Conservation (phyloP, 495 filamentous ascomycete genomes). For the Alectoria sarmentosa region DNA sequence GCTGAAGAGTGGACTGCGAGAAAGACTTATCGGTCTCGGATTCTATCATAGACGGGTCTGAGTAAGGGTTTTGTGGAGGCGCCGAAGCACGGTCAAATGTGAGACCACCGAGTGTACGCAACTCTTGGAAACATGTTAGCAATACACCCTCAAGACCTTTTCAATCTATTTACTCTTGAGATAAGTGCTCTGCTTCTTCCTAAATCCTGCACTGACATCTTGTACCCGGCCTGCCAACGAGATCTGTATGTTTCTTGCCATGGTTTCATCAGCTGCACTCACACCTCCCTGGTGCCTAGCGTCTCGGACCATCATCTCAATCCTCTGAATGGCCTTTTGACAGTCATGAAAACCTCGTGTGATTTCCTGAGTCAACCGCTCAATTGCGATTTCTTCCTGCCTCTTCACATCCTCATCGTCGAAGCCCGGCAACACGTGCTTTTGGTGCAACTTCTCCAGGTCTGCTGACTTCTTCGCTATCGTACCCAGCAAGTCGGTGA, state of each 20-base stretch:
- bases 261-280: conserved; percentile 76
- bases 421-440: conserved; percentile 93
- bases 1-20: conserved; percentile 79
- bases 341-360: conserved; percentile 85
- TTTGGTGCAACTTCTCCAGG: conserved; percentile 89
- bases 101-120: conserved; percentile 69
- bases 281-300: conserved; percentile 59
- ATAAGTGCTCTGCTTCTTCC: conserved; percentile 96
- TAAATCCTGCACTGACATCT: conserved; percentile 84
- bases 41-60: conserved; percentile 77
- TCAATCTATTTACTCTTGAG: conserved; percentile 62
- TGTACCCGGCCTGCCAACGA: conserved; percentile 81
- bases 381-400: conserved; percentile 81
- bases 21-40: conserved; percentile 87
- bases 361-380: conserved; percentile 81
- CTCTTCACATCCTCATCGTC: conserved; percentile 85
- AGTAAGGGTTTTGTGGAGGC: conserved; percentile 55
- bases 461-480: conserved; percentile 76
- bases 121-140: conserved; percentile 47
- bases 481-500: conserved; percentile 70
- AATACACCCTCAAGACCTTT: neutral
- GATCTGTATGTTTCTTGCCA: conserved; percentile 94
- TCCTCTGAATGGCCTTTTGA: conserved; percentile 75
- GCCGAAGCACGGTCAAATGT: conserved; percentile 58
- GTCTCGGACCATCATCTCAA: conserved; percentile 78